These are phyloP conservation scores for Penicillium sp. DNA, from an alignment of 2,329 filamentous ascomycete genomes.

Conservation along the genomic window DNA sequence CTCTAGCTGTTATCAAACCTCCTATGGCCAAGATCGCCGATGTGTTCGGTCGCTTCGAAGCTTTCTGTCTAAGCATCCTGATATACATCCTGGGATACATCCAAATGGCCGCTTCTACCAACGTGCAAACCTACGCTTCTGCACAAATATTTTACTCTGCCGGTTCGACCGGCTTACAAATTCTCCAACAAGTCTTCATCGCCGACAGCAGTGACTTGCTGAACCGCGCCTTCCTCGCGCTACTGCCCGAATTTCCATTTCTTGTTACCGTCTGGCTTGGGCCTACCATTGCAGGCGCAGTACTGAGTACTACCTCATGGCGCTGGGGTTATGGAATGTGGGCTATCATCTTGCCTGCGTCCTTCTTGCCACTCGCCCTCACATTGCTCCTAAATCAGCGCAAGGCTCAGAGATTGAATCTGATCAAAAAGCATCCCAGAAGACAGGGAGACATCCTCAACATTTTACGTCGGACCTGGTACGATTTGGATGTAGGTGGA, in stretches of 20 bases:
- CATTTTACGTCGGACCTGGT: slow-evolving; percentile 52
- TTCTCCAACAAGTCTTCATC: slow-evolving; percentile 63
- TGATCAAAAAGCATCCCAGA: slow-evolving; percentile 48
- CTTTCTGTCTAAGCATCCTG: slow-evolving; percentile 55
- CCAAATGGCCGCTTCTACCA: slow-evolving; percentile 64
- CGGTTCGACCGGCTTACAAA: slow-evolving; percentile 60
- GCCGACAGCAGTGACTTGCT: slow-evolving; percentile 66
- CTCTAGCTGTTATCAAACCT: slow-evolving; percentile 61
- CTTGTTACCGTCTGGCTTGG: slow-evolving; percentile 66
- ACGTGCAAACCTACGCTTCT: slow-evolving; percentile 55
- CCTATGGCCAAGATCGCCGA: slow-evolving; percentile 67
- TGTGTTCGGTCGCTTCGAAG: slow-evolving; percentile 65
- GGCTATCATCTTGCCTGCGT: slow-evolving; percentile 61
- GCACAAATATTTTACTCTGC: slow-evolving; percentile 64
- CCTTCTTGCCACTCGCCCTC: slow-evolving; percentile 61
- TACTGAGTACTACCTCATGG: slow-evolving; percentile 58
- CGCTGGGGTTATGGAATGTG: slow-evolving; percentile 69
- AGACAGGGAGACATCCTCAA: slow-evolving; percentile 39
- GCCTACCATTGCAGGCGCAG: slow-evolving; percentile 55
- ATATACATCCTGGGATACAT: slow-evolving; percentile 57
- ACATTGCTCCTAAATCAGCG: slow-evolving; percentile 59
- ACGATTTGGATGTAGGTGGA: slow-evolving; percentile 52
- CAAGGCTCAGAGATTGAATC: slow-evolving; percentile 57
- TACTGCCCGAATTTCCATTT: slow-evolving; percentile 63
- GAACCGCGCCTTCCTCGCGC: slow-evolving; percentile 64